Evolutionary conservation across 148 eudicot genomes (phyloP), one percentile per base, ranked within the genome.

Genomic region (Silene uniflora): DNA sequence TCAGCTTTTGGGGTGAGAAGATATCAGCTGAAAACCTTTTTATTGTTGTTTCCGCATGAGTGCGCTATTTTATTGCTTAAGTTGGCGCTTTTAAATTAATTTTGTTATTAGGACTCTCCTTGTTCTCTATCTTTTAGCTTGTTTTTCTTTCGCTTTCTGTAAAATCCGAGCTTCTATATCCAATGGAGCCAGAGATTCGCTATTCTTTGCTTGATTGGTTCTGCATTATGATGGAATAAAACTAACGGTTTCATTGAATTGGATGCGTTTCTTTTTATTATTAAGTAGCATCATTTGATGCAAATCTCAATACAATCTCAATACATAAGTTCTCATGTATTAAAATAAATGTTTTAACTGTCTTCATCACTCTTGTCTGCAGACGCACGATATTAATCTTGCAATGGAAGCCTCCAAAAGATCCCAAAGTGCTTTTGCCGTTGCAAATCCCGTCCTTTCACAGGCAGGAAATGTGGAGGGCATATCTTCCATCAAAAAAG

Each of bases 331-430:
- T 39, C 54, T 17, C 71, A 7, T 18, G 54, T 42, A 23, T 10
- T 11, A 24, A 16, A 29, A 66, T 29, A n/a, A 10, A 19, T 49
- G 14, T 21, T n/a, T 69, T 23, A 12, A 22, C 10, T 71, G 32
- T 24, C 27, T 52, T 52, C 52, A 14, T 71, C 58, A 42, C 27
- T 13, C 42, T 16, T 68, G 13, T 42, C 60, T 65, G 70, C 80
- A 86, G 88, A 76, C 79, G 4, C 72, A 81, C 62, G 71, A 78
- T 56, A 72, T 86, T 22, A 78, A 86, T 86, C 65, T 69, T 55
- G 86, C 84, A 35, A 86, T 83, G 88, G 88, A 86, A 39, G 88
- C 88, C 5, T 79, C 83, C 18, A 83, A 83, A 77, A 81, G 54
- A 61, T 81, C 84, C 44, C 84, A 76, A 60, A 32, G 71, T 62